Evolutionary conservation across 2,329 filamentous ascomycete genomes (phyloP), one percentile per base, ranked within the genome.

Genomic region (Cytospora piceicola): DNA sequence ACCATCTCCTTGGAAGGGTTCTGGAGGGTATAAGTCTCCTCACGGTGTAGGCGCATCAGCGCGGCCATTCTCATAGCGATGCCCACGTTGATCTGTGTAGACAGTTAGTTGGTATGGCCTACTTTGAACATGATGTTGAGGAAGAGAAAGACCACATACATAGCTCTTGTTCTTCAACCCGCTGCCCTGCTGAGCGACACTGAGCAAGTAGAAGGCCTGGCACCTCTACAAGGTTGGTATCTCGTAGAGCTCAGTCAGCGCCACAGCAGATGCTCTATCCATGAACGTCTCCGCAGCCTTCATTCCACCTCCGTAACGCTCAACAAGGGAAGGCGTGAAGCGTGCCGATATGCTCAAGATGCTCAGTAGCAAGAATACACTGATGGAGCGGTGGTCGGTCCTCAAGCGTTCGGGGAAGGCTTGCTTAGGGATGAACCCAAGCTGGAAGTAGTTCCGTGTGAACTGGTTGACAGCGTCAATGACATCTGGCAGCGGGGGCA

Each of bases 161-260:
- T 83, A 84, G 73, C 85, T 87, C 61, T 77, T 78, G 59, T 84
- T 83, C 51, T 79, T 81, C 68, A 82, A 75, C 0, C 83, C 85
- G 61, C 81, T 85, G 17, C 84, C 84, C 71, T 87, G 85, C 69
- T 88, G 84, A 5, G 85, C 84, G 63, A 88, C 82, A 70, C 83
- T 85, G 20, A 88, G 75, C 4, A 88, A 74, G 68, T 86, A 87
- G 67, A 87, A 87, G 0, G 81, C 84, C 72, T 88, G 85, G 60
- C 83, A 86, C 51, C 81, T 77, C 70, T 87, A 83, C 22, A 88
- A 71, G 0, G 80, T 84, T 0, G 84, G 81, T 61, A 81, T 80
- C 49, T 80, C 75, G 70, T 86, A 86, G 24, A 87, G 74, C 69
- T 86, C 83, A 29, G 75, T 74, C 36, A 81, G 72, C 1, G 84